phyloP scores from a whole-genome alignment of 2,329 filamentous ascomycete species.

The Cordyceps javanica region DNA sequence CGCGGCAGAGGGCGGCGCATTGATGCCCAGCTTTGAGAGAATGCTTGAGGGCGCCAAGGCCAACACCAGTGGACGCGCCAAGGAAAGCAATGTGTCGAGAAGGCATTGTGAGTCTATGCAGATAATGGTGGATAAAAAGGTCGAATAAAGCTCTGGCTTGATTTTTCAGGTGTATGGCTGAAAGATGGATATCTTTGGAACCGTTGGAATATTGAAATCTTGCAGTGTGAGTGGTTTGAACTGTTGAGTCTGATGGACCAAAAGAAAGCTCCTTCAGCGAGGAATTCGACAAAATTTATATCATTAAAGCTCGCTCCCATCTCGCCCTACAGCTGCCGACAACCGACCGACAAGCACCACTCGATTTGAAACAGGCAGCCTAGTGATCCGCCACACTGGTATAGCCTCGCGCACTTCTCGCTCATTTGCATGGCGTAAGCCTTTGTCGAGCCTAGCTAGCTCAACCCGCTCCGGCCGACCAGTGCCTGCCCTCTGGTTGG shows the following conservation, averaged over 20 bases:
- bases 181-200: background rate
- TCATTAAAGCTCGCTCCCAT: background rate
- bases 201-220: background rate
- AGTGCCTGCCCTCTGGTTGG: background rate
- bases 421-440: background rate
- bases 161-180: background rate
- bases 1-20: slow-evolving; percentile 45
- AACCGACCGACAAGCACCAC: background rate
- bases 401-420: slow-evolving; percentile 1
- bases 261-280: background rate
- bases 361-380: background rate
- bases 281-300: background rate
- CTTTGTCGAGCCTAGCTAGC: background rate
- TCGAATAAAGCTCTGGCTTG: background rate
- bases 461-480: background rate
- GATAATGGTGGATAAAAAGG: background rate
- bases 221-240: background rate
- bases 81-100: slow-evolving; percentile 41
- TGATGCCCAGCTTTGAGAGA: slow-evolving; percentile 39
- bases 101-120: background rate
- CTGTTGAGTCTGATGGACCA: background rate
- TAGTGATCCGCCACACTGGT: background rate
- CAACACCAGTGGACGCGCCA: slow-evolving; percentile 46
- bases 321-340: background rate
- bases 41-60: slow-evolving; percentile 39